Percentiles rank a stretch among this genome's conserved stretches.
Evolutionary conservation across 768 basidiomycete species (phyloP).

Genomic region (Hydnomerulius pinastri): DNA sequence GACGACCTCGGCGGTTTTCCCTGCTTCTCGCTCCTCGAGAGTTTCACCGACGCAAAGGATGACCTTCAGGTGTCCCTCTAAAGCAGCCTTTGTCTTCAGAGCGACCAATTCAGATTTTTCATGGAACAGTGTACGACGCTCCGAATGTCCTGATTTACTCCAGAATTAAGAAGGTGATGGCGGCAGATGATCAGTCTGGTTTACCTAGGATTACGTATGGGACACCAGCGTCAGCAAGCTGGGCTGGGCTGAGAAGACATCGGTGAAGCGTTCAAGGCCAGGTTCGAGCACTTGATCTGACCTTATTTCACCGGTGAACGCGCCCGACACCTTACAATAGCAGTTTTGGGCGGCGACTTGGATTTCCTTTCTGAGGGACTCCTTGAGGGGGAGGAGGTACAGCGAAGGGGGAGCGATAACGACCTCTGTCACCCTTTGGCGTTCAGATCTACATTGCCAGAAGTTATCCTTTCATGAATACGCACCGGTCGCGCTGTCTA

Average conservation of each 20-base stretch:
- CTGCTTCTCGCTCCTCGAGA: slow-evolving; percentile 80
- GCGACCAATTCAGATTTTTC: slow-evolving; percentile 85
- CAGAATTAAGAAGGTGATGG: neutral
- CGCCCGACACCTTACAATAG: slow-evolving; percentile 81
- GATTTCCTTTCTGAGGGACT: slow-evolving; percentile 62
- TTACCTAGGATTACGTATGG: slow-evolving; percentile 92
- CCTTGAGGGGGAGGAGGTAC: slow-evolving; percentile 78
- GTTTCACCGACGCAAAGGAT: slow-evolving; percentile 98
- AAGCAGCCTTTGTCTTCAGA: slow-evolving; percentile 81
- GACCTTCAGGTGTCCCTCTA: slow-evolving; percentile 74
- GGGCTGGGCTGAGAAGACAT: slow-evolving; percentile 56
- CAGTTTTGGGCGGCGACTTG: slow-evolving; percentile 91
- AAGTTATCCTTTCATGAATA: neutral
- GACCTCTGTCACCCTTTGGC: slow-evolving; percentile 60
- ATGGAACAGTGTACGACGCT: slow-evolving; percentile 90
- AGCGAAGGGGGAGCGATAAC: slow-evolving; percentile 90
- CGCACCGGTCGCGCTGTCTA: slow-evolving; percentile 79
- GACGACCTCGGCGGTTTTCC: slow-evolving; percentile 77
- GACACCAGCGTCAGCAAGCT: slow-evolving; percentile 84
- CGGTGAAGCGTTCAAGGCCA: neutral
- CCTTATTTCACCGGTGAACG: slow-evolving; percentile 98
- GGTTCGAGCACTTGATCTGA: slow-evolving; percentile 28
- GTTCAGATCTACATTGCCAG: slow-evolving; percentile 9
- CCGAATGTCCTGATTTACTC: slow-evolving; percentile 76
- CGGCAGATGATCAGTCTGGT: too few species aligned